Conservation (phyloP, 768 basidiomycete species). For the Rhodotorula toruloides region DNA sequence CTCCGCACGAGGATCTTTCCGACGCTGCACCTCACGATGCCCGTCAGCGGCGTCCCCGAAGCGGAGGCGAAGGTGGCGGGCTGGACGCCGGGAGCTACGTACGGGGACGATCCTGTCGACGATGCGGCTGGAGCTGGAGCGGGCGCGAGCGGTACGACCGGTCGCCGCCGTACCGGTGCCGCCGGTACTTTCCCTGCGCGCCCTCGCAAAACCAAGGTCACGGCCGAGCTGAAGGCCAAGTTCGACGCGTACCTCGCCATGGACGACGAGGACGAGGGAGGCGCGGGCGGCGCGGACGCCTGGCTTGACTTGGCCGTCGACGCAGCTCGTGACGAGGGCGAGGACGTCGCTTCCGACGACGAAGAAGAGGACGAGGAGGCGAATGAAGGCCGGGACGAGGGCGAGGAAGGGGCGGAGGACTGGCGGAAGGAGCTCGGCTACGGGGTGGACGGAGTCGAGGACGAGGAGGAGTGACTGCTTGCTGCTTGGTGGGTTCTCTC, state of each 20-base stretch:
- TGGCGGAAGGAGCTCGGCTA: not conserved
- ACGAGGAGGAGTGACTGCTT: constrained; percentile 3
- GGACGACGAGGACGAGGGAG: constrained; percentile 11
- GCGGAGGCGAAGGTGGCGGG: too few relatives aligned
- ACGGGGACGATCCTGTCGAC: too few relatives aligned
- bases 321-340: constrained; percentile 10
- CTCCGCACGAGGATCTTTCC: too few relatives aligned
- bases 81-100: too few relatives aligned
- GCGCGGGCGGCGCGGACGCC: not conserved
- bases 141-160: not conserved
- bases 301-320: constrained; percentile 7
- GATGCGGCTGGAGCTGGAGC: too few relatives aligned
- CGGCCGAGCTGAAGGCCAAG: not conserved
- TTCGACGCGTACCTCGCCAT: constrained; percentile 13
- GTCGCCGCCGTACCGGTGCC: not conserved
- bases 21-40: too few relatives aligned
- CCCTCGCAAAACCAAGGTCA: constrained; percentile 10
- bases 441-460: not conserved
- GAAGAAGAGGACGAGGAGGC: not conserved
- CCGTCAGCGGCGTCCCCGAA: too few relatives aligned
- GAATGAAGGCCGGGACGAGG: not conserved
- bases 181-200: not conserved
- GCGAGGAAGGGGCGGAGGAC: not conserved
- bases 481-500: too few relatives aligned
- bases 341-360: not conserved